Percentiles rank a stretch among this genome's conserved stretches.
Evolutionary conservation across 495 filamentous ascomycete species (phyloP).

Genomic region (Chaetomium tenue): DNA sequence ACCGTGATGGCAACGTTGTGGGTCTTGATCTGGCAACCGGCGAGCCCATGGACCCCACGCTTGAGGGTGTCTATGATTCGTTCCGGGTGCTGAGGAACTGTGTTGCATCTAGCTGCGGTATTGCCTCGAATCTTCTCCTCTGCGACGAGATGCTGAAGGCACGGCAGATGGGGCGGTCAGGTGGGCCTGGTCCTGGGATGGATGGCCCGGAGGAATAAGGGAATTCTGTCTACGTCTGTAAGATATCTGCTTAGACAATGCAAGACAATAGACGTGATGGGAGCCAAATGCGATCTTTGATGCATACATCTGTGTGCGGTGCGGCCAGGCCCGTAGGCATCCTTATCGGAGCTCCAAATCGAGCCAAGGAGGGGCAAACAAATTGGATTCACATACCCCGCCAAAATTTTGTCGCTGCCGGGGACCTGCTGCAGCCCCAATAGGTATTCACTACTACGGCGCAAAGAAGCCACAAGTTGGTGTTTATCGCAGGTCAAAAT

Average conservation of each 20-base stretch:
- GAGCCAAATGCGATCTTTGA: background rate
- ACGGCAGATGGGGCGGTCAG: constrained; percentile 75
- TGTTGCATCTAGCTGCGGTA: constrained; percentile 89
- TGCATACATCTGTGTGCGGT: background rate
- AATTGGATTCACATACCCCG: constrained; percentile 35
- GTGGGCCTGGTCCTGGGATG: constrained; percentile 54
- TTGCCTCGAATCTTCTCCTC: constrained; percentile 90
- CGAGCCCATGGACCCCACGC: constrained; percentile 92
- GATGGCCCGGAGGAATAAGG: constrained; percentile 50
- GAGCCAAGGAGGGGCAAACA: constrained; percentile 20
- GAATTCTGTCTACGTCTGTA: constrained; percentile 29
- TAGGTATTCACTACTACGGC: constrained; percentile 5
- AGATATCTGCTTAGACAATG: constrained; percentile 34
- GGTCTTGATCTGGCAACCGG: constrained; percentile 84
- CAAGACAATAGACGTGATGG: constrained; percentile 22
- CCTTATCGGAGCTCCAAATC: background rate
- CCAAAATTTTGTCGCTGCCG: constrained; percentile 36
- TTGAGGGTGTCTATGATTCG: constrained; percentile 91
- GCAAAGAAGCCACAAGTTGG: background rate
- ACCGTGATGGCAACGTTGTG: constrained; percentile 76
- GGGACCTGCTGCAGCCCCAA: constrained; percentile 22
- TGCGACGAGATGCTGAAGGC: constrained; percentile 98
- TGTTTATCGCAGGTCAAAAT: constrained; percentile 47
- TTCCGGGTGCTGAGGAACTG: constrained; percentile 92
- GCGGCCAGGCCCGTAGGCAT: background rate